Evolutionary conservation across 352 stramenopile species (phyloP), one percentile per base, ranked within the genome.

Genomic region (Phytophthora podocarpi): DNA sequence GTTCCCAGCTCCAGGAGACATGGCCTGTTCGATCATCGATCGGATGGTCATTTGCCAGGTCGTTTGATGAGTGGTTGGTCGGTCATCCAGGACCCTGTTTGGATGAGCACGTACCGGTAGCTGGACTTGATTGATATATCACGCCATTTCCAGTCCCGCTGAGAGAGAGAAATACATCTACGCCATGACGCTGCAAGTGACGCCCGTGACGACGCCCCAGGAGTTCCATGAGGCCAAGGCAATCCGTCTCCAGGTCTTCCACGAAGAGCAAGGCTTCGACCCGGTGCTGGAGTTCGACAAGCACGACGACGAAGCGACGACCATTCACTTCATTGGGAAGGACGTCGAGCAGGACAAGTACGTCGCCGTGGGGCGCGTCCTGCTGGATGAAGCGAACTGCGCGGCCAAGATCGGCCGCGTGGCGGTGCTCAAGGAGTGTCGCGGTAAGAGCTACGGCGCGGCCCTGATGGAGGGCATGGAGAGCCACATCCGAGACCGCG

Each of bases 381-480:
- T 88, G 27, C 42, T 88, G 23, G 68, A 78, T 34, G 27, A 61
- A 0, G 31, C 46, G 5, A 31, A 39, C 26, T 67, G 64, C 49
- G 78, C 73, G 43, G 78, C 72, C 53, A 84, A 81, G 49, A 70
- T 90, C 32, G 74, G 81, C 0, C 78, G 81, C 6, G 76, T 90
- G 11, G 78, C 72, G 1, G 76, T 90, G 56, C 76, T 87, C 23
- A 40, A 70, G 13, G 70, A 80, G 42, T 90, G 62, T 26, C 76
- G 81, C 4, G 78, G 81, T 40, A 87, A 87, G 63, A 73, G 21
- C 26, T 89, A 74, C 47, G 81, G 81, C 34, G 48, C 56, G 1
- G 65, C 45, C 10, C 42, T 89, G 18, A 87, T 89, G 72, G 16
- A 64, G 6, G 66, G 40, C 5, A 51, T 82, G 8, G 78, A 89